phyloP scores from a whole-genome alignment of 1,139 yeast genomes.

The Hansenula anomala region DNA sequence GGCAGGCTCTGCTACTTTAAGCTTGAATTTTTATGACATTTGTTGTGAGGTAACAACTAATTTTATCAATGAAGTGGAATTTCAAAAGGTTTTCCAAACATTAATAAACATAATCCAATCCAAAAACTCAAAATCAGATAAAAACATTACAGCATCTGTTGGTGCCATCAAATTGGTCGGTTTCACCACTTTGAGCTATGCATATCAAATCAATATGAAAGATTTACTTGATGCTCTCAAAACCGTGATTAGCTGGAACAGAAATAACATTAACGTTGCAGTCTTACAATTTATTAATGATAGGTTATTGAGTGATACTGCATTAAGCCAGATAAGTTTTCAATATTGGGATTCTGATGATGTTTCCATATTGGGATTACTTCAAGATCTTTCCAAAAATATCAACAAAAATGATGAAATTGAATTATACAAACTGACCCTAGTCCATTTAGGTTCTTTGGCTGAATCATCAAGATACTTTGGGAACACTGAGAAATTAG shows the following conservation, averaged over 20 bases:
- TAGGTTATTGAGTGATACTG: constrained; percentile 26
- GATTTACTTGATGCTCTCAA: constrained; percentile 27
- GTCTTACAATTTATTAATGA: constrained; percentile 33
- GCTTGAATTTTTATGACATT: constrained; percentile 32
- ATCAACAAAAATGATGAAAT: constrained; percentile 30
- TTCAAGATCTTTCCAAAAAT: constrained; percentile 10
- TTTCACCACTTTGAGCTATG: constrained; percentile 16
- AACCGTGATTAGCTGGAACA: constrained; percentile 25
- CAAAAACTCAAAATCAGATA: constrained; percentile 21
- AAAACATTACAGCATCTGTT: constrained; percentile 36
- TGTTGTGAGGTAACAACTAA: constrained; percentile 35
- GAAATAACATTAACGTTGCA: constrained; percentile 31
- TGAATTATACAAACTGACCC: constrained; percentile 33
- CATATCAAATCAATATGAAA: constrained; percentile 12
- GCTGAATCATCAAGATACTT: constrained; percentile 34
- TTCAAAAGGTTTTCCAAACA: constrained; percentile 29
- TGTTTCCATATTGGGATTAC: constrained; percentile 9
- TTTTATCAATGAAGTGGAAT: constrained; percentile 32
- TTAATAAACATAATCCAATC: constrained; percentile 35
- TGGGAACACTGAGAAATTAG: constrained; percentile 42
- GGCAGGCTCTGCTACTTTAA: constrained; percentile 41
- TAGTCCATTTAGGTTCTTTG: constrained; percentile 32
- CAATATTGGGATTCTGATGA: constrained; percentile 37
- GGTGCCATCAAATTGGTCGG: constrained; percentile 38
- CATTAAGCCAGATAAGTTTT: constrained; percentile 19